These are phyloP conservation scores for Suhomyces wounanorum DNA, from an alignment of 1,139 yeast genomes.

Conservation along the genomic window DNA sequence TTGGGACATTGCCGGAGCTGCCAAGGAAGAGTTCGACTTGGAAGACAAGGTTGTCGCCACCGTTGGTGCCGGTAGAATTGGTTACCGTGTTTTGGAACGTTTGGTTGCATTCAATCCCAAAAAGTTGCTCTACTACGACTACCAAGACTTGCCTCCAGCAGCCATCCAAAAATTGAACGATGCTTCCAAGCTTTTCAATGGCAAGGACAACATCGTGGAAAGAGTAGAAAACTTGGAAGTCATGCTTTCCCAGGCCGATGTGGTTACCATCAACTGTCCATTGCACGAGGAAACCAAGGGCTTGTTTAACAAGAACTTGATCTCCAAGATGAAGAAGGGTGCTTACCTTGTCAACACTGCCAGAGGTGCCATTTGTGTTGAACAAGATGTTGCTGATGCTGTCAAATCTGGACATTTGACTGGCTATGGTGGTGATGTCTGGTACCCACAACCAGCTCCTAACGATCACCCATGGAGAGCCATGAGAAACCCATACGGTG, in stretches of 20 bases:
- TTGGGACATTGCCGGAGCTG: constrained; percentile 82
- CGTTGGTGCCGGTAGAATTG: constrained; percentile 84
- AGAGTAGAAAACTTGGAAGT: constrained; percentile 68
- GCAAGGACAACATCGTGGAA: constrained; percentile 44
- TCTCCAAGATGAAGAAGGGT: constrained; percentile 75
- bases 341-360: constrained; percentile 83
- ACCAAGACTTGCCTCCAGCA: constrained; percentile 64
- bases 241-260: constrained; percentile 66
- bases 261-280: constrained; percentile 79
- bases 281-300: constrained; percentile 71
- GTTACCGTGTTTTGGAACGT: constrained; percentile 74
- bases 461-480: constrained; percentile 75
- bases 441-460: constrained; percentile 84
- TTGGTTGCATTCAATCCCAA: constrained; percentile 73
- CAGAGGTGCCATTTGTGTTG: constrained; percentile 77
- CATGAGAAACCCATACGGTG: constrained; percentile 65
- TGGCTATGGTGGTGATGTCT: constrained; percentile 86
- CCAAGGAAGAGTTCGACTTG: constrained; percentile 71
- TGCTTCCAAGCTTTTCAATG: constrained; percentile 42
- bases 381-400: constrained; percentile 76
- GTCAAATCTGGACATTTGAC: constrained; percentile 66
- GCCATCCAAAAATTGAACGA: constrained; percentile 54
- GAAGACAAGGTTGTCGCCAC: constrained; percentile 78
- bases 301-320: constrained; percentile 63
- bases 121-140: constrained; percentile 73